Percentiles rank a stretch among this genome's conserved stretches.
These are phyloP conservation scores for Populus hybrid DNA, from an alignment of 441 rosid species.

Conservation along the genomic window DNA sequence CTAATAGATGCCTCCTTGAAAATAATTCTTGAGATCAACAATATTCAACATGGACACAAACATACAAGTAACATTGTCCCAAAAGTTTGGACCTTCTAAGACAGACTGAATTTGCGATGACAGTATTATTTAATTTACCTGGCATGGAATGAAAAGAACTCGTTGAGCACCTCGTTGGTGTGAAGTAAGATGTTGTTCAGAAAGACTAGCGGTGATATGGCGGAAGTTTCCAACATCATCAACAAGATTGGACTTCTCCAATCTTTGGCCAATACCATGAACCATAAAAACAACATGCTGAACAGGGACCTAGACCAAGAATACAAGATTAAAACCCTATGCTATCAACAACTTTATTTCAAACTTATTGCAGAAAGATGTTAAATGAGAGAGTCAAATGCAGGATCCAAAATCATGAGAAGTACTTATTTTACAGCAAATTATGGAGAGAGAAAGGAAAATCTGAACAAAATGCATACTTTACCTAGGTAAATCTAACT, in stretches of 20 bases:
- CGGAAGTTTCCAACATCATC: slow-evolving; percentile 94
- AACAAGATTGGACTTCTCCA: slow-evolving; percentile 96
- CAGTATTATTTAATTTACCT: slow-evolving; percentile 42
- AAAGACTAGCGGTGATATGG: slow-evolving; percentile 75
- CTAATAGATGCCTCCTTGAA: not conserved
- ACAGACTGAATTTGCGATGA: not conserved
- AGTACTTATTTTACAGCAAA: not conserved
- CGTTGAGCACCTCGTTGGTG: slow-evolving; percentile 77
- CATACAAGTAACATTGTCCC: not conserved
- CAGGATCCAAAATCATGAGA: not conserved
- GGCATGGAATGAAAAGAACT: slow-evolving; percentile 97
- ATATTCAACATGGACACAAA: not conserved
- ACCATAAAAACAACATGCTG: slow-evolving; percentile 97
- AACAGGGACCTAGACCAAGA: slow-evolving; percentile 79
- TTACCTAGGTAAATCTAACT: not conserved
- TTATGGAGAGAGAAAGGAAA: not conserved
- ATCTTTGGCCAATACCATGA: slow-evolving; percentile 98
- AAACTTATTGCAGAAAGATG: not conserved
- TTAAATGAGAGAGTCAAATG: not conserved
- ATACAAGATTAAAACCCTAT: slow-evolving; percentile 7
- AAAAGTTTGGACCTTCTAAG: not conserved
- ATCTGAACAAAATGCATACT: not conserved
- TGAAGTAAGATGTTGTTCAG: slow-evolving; percentile 74
- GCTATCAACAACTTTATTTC: not conserved
- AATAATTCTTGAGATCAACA: not conserved